Percentiles rank a stretch among this genome's conserved stretches.
Evolutionary conservation across 768 basidiomycete species (phyloP).

Genomic region (Ramaria sp.): DNA sequence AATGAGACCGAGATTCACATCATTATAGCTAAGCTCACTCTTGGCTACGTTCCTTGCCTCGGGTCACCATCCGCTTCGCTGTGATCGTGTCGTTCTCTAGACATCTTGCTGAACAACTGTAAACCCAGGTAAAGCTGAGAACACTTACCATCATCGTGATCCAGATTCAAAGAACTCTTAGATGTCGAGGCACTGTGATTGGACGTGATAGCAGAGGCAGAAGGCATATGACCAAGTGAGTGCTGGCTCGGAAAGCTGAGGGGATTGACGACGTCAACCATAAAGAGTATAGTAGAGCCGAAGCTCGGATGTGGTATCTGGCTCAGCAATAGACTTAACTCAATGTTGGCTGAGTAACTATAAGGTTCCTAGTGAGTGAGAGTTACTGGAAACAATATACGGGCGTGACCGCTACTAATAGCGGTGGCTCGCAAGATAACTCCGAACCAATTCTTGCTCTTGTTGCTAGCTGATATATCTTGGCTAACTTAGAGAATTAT

Average conservation of each 20-base stretch:
- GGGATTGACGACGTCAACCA: conserved; percentile 9
- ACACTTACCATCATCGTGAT: conserved; percentile 47
- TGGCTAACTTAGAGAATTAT: background rate
- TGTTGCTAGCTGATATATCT: background rate
- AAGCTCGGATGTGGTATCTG: background rate
- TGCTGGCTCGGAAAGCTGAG: conserved; percentile 2
- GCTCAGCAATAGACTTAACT: background rate
- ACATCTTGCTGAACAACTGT: background rate
- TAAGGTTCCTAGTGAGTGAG: background rate
- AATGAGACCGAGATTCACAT: conserved; percentile 15
- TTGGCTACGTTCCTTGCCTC: conserved; percentile 37
- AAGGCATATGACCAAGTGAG: conserved; percentile 3
- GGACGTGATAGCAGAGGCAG: background rate
- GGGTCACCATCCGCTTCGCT: conserved; percentile 32
- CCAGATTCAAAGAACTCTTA: conserved; percentile 39
- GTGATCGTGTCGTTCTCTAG: conserved; percentile 71
- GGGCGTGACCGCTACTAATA: background rate
- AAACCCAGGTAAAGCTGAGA: background rate
- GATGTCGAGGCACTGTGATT: conserved; percentile 37
- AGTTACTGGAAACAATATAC: background rate
- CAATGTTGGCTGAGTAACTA: background rate
- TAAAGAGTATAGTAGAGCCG: conserved; percentile 1
- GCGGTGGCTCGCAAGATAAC: background rate
- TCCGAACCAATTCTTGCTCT: background rate
- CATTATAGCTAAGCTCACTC: conserved; percentile 42